Evolutionary conservation across 176 grass and related monocot species (phyloP).

Genomic region (Phoenix dactylifera): DNA sequence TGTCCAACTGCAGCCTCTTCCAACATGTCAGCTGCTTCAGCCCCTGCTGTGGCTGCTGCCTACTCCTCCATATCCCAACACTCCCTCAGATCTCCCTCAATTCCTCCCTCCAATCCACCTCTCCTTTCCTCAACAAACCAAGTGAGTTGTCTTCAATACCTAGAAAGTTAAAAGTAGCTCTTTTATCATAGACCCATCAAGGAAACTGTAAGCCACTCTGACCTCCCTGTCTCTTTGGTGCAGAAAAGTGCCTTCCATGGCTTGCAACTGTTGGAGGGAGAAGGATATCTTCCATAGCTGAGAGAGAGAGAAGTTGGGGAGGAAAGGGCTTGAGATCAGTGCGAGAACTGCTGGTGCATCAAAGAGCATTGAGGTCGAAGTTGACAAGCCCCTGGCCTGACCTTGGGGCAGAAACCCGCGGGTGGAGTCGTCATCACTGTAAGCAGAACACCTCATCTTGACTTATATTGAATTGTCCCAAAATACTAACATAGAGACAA

Average conservation of each 20-base stretch:
- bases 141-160: neutral
- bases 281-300: neutral
- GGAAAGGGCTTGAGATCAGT: conserved; percentile 47
- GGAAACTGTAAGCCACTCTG: neutral
- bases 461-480: too few relatives aligned
- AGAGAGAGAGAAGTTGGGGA: neutral
- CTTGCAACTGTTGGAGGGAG: conserved; percentile 37
- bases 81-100: conserved; percentile 24
- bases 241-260: conserved; percentile 64
- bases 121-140: conserved; percentile 22
- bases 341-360: conserved; percentile 50
- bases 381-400: conserved; percentile 86
- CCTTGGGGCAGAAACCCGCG: conserved; percentile 73
- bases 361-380: conserved; percentile 90
- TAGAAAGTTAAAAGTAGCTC: neutral
- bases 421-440: conserved; percentile 86
- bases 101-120: conserved; percentile 1
- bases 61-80: conserved; percentile 40
- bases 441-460: conserved; percentile 7
- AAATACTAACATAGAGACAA: too few relatives aligned
- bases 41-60: conserved; percentile 41
- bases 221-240: conserved; percentile 17
- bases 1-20: conserved; percentile 12
- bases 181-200: neutral
- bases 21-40: conserved; percentile 27